Evolutionary conservation across 768 basidiomycete species (phyloP).

Genomic region (Lepiota brunneoincarnata): DNA sequence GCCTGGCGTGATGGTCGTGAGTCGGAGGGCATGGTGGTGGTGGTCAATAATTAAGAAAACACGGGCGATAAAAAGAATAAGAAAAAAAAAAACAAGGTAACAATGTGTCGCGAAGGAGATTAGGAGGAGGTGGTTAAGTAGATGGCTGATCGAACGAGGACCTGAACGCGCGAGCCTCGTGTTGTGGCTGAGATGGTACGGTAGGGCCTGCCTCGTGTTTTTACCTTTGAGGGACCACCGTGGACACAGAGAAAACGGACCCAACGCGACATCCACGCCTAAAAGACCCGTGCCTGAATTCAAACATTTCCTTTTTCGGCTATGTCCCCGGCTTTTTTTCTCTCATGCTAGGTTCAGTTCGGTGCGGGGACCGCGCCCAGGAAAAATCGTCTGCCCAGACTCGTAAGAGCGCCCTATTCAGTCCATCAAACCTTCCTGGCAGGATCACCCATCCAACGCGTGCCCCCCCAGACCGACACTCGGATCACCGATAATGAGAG

Average conservation of each 20-base stretch:
- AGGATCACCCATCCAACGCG: no score
- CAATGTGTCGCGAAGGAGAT: conserved; percentile 4
- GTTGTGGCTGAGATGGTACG: conserved; percentile 25
- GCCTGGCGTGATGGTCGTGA: conserved; percentile 38
- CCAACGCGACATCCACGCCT: conserved; percentile 11
- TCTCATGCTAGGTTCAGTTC: no score
- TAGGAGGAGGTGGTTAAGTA: not conserved
- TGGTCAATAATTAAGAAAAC: conserved; percentile 1
- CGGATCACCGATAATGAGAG: no score
- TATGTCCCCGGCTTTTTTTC: conserved; percentile 8
- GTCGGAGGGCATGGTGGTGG: conserved; percentile 22
- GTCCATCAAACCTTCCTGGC: no score
- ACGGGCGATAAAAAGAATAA: not conserved
- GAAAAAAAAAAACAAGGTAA: not conserved
- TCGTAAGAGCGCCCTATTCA: no score
- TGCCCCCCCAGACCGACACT: no score
- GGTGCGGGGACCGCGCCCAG: no score
- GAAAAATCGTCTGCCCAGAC: no score
- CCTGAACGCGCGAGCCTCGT: conserved; percentile 44
- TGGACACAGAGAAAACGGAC: conserved; percentile 27
- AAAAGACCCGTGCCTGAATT: conserved; percentile 21
- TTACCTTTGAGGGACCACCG: conserved; percentile 22
- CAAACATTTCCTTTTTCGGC: conserved; percentile 18
- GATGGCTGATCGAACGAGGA: conserved; percentile 7
- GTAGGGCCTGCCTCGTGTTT: conserved; percentile 41